Percentiles rank a stretch among this genome's conserved stretches.
phyloP scores from a whole-genome alignment of 116 monocot genomes.

The Posidonia oceanica region DNA sequence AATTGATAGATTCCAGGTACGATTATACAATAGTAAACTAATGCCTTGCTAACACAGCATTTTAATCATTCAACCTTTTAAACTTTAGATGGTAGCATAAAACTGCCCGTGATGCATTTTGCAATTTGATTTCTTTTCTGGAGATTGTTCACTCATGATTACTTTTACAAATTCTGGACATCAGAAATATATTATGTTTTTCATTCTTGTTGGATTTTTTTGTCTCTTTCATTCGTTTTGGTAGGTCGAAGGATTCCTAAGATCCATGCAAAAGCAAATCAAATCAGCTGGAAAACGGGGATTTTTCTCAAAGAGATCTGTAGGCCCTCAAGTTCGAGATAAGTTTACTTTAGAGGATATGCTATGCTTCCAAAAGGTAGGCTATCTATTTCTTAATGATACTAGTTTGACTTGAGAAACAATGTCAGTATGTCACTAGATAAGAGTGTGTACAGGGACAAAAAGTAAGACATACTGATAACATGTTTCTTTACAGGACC shows the following conservation, averaged over 20 bases:
- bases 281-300: slow-evolving; percentile 88
- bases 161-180: not conserved
- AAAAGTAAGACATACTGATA: no score
- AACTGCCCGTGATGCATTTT: no score
- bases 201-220: not conserved
- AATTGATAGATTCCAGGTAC: slow-evolving; percentile 88
- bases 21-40: not conserved
- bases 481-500: slow-evolving; percentile 41
- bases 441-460: no score
- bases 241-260: slow-evolving; percentile 95
- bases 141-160: no score
- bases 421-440: no score
- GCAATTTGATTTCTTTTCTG: no score
- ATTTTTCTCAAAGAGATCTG: slow-evolving; percentile 83
- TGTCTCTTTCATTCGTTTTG: slow-evolving; percentile 14
- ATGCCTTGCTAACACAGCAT: not conserved
- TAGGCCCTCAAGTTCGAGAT: slow-evolving; percentile 74
- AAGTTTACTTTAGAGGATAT: slow-evolving; percentile 96
- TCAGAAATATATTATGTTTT: not conserved
- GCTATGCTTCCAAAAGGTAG: slow-evolving; percentile 94
- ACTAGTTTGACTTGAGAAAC: no score
- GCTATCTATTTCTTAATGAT: no score
- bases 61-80: not conserved
- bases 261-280: slow-evolving; percentile 95
- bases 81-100: no score